Evolutionary conservation across 768 basidiomycete genomes (phyloP), one percentile per base, ranked within the genome.

Genomic region (Rubroboletus pulcherrimus): DNA sequence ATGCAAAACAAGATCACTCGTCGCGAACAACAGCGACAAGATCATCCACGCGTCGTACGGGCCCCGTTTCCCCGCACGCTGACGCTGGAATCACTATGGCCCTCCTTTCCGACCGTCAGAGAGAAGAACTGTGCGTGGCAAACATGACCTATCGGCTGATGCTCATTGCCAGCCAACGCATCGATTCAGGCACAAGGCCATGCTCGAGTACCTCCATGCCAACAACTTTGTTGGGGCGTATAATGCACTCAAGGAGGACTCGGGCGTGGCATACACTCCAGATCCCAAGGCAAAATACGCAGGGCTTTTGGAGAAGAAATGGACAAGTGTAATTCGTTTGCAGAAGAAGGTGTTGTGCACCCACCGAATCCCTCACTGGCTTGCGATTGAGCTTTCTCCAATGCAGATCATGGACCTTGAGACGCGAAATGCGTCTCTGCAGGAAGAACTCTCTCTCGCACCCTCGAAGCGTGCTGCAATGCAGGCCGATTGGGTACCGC

Each of bases 281-380:
- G 93, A 96, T 76, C 84, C 91, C 24, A 93, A 90, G 68, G 85
- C 91, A 49, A 89, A 91, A 70, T 88, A 86, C 65, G 85, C 86
- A 2, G 94, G 93, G 1, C 74, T 98, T 54, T 74, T 98, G 57
- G 95, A 93, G 77, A 96, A 96, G 86, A 98, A 98, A 73, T 98
- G 95, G 95, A 96, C 92, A 47, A 91, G 89, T 66, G 93, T 97
- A 34, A 95, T 98, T 55, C 82, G 95, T 61, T 73, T 98, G 69
- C 95, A 98, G 77, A 92, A 95, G 80, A 96, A 95, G 85, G 93
- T 88, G 42, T 57, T 59, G 66, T 62, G 37, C 43, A 37, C 46
- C 41, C 43, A 58, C 59, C 35, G 29, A 40, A n/a, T 57, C 56
- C 35, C 54, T 38, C 54, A 47, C 40, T 21, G 24, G 9, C 35